These are phyloP conservation scores for Phytophthora uliginosa DNA, from an alignment of 352 stramenopile genomes.

Conservation along the genomic window DNA sequence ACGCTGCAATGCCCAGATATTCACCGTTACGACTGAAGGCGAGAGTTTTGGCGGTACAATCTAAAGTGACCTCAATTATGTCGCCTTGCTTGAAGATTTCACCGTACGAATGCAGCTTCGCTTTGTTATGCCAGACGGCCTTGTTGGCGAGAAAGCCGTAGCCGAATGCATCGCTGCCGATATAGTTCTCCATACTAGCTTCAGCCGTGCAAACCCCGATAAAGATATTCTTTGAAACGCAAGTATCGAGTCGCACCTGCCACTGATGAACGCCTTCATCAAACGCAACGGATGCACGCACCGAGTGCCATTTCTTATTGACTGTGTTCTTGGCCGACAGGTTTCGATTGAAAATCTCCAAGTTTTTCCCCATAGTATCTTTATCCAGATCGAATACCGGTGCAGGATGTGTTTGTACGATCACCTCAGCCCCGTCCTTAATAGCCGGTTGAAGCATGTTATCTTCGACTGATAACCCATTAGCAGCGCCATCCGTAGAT, in stretches of 20 bases:
- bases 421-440: constrained; percentile 20
- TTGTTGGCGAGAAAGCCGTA: constrained; percentile 95
- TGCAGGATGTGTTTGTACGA: constrained; percentile 64
- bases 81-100: constrained; percentile 95
- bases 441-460: background rate
- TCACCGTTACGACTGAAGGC: constrained; percentile 90
- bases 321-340: constrained; percentile 85
- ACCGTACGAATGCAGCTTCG: constrained; percentile 89
- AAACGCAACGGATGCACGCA: constrained; percentile 76
- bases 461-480: background rate
- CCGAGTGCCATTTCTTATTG: constrained; percentile 94
- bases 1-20: constrained; percentile 85
- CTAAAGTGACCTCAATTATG: constrained; percentile 83
- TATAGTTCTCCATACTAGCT: constrained; percentile 89
- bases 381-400: constrained; percentile 80
- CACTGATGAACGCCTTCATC: constrained; percentile 86
- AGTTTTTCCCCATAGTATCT: constrained; percentile 75
- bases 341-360: constrained; percentile 79
- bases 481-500: background rate
- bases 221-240: constrained; percentile 94
- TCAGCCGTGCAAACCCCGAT: constrained; percentile 84
- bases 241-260: constrained; percentile 91
- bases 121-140: constrained; percentile 94
- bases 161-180: constrained; percentile 89
- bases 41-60: constrained; percentile 86